Evolutionary conservation across 192 early-diverging fungal genomes (phyloP), one percentile per base, ranked within the genome.

Genomic region (Spizellomyces sp.): DNA sequence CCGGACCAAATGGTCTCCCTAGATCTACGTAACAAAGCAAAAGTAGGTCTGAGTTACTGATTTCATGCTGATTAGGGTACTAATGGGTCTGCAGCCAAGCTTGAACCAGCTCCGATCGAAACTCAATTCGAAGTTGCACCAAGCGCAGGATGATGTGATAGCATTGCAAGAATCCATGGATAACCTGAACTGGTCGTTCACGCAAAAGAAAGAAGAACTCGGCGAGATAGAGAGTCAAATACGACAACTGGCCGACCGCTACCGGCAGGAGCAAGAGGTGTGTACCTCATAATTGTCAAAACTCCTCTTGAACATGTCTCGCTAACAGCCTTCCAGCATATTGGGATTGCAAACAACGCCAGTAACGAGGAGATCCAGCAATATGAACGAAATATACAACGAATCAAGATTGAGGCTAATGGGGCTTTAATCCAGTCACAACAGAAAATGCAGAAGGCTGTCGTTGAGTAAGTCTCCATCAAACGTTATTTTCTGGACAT

Each of bases 261-360:
- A 77, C 59, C 58, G 56, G 22, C 72, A 84, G 55, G 82, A 87
- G 47, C 81, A 82, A 62, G 81, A 87, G 62, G 82, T 86, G 64
- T 8, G 69, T 60, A 48, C 9, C 36, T 61, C 36, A 19, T 41
- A 61, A n/a, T 9, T 22, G 43, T 5, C 57, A 0, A 48, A 19
- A 4, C 4, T 12, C 12, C 1, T 54, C 14, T 54, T n/a, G 4
- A 19, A 54, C 4, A 4, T 0, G 22, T 61, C 59, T 1, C 21
- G 41, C 59, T 12, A 14, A 27, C n/a, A 12, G 0, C 14, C 22
- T 61, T 14, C 36, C 36, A 77, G 73, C 71, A 64, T 52, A 67
- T 75, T 22, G 64, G 73, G 2, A 58, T 60, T 42, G 66, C 68
- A 15, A 71, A 63, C 41, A 48, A 36, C 41, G 74, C 70, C 4